These are phyloP conservation scores for Termitomyces heimii DNA, from an alignment of 768 basidiomycete genomes.

Conservation along the genomic window DNA sequence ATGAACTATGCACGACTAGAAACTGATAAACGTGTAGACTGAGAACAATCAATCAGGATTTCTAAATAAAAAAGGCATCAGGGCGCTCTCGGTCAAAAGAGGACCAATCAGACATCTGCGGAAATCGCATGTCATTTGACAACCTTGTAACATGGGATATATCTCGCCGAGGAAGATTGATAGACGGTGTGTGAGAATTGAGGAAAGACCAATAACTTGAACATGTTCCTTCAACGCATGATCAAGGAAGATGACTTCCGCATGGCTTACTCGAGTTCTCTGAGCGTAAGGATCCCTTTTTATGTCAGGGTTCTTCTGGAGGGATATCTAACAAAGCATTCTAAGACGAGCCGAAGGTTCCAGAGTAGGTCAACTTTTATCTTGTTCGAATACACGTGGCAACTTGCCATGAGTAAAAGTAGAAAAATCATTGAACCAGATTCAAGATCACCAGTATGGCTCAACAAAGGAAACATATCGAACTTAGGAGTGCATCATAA, in stretches of 20 bases:
- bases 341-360: not conserved
- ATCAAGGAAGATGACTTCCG: not conserved
- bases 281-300: not conserved
- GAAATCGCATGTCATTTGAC: not conserved
- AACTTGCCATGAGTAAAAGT: too few relatives aligned
- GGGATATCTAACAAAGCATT: not conserved
- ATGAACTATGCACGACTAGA: not conserved
- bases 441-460: too few relatives aligned
- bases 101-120: not conserved
- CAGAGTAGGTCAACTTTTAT: not conserved
- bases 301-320: not conserved
- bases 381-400: not conserved
- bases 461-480: too few relatives aligned
- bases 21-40: not conserved
- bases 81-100: not conserved
- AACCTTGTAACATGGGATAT: not conserved
- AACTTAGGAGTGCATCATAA: too few relatives aligned
- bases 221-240: not conserved
- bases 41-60: not conserved
- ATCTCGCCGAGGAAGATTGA: too few relatives aligned
- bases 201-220: not conserved
- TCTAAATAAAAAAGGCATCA: not conserved
- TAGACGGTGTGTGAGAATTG: too few relatives aligned
- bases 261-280: not conserved
- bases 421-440: not conserved